phyloP scores from a whole-genome alignment of 352 stramenopile species.

The Globisporangium megalacanthum region DNA sequence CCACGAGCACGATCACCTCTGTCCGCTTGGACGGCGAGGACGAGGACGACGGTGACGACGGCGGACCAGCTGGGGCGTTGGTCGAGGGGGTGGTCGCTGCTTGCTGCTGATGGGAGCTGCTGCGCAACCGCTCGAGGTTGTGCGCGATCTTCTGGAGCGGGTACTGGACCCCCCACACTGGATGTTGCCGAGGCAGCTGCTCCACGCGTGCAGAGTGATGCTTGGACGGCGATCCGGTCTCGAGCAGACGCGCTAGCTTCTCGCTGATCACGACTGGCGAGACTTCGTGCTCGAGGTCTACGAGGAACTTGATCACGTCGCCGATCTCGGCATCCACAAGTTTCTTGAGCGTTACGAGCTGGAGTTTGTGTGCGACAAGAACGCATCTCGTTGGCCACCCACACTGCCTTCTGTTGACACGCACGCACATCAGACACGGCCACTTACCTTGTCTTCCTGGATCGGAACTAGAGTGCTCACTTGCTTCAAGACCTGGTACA shows the following conservation, averaged over 20 bases:
- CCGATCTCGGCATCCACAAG: conserved; percentile 66
- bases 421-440: too few relatives aligned
- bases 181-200: conserved; percentile 29
- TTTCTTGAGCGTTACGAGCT: conserved; percentile 67
- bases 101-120: not conserved
- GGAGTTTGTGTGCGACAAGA: not conserved
- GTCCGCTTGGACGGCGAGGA: conserved; percentile 26
- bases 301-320: conserved; percentile 59
- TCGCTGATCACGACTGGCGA: conserved; percentile 22
- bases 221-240: conserved; percentile 56
- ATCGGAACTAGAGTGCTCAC: conserved; percentile 39
- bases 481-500: conserved; percentile 66
- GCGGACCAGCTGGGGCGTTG: too few relatives aligned
- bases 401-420: too few relatives aligned
- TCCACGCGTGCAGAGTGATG: conserved; percentile 21
- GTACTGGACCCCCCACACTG: conserved; percentile 62
- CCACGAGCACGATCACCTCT: conserved; percentile 70
- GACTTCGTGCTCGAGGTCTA: conserved; percentile 37
- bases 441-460: conserved; percentile 50
- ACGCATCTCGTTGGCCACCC: not conserved
- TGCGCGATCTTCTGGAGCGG: conserved; percentile 65
- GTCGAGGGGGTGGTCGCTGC: too few relatives aligned
- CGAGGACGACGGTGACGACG: too few relatives aligned
- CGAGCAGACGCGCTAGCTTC: conserved; percentile 32
- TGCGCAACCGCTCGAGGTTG: conserved; percentile 45